Evolutionary conservation across 1,284 basidiomycete genomes (phyloP).

Genomic region (Ceratobasidium sp.): DNA sequence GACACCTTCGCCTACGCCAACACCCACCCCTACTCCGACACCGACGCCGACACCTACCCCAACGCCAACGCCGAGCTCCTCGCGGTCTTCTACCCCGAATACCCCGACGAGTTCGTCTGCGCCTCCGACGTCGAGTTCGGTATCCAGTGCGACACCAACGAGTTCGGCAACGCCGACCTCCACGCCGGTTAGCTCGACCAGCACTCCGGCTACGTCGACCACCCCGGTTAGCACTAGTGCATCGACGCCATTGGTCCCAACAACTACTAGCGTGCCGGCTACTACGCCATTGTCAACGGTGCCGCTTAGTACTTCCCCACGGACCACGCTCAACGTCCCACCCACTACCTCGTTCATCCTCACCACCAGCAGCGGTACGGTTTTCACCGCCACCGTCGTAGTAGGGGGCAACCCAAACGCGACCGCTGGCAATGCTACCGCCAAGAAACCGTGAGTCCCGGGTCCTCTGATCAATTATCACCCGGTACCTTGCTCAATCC

Average conservation of each 20-base stretch:
- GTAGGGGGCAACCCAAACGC: neutral
- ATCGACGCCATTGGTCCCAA: neutral
- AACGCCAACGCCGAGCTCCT: neutral
- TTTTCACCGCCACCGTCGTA: conserved; percentile 24
- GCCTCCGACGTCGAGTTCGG: too few species aligned
- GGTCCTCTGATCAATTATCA: neutral
- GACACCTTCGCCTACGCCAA: conserved; percentile 9
- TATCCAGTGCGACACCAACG: conserved; percentile 7
- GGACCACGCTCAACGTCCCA: conserved; percentile 17
- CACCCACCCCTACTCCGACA: neutral
- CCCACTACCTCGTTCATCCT: neutral
- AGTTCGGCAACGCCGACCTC: conserved; percentile 6
- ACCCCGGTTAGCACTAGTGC: neutral
- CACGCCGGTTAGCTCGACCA: neutral
- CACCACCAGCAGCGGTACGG: conserved; percentile 13
- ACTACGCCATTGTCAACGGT: neutral
- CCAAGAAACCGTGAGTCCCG: conserved; percentile 41
- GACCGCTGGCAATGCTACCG: neutral
- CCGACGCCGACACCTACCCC: conserved; percentile 13
- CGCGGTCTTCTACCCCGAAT: too few species aligned
- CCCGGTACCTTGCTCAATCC: neutral
- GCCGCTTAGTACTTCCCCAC: neutral
- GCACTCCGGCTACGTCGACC: conserved; percentile 2
- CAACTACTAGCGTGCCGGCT: neutral
- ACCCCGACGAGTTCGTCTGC: conserved; percentile 8